Evolutionary conservation across 305 asterid species (phyloP).

Genomic region (Salvia sclarea): DNA sequence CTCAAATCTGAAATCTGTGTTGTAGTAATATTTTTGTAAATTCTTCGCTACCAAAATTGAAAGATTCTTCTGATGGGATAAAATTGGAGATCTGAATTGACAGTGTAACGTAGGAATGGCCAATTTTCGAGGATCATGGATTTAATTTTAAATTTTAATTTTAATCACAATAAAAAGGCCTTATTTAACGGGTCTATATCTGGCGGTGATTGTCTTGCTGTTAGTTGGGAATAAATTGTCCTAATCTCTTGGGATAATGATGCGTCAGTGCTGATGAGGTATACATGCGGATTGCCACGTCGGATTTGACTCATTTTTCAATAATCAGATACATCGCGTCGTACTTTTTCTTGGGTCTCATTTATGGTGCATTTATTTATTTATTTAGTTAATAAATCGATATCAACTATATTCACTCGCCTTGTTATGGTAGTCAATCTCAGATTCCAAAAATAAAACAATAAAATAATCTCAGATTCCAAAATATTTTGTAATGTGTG

Average conservation of each 20-base stretch:
- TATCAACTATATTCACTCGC: neutral
- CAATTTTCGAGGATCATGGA: constrained; percentile 28
- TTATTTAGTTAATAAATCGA: neutral
- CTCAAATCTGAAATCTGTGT: neutral
- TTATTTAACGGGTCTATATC: constrained; percentile 9
- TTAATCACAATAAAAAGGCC: neutral
- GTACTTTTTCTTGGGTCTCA: neutral
- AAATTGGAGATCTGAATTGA: neutral
- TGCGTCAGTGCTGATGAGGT: constrained; percentile 31
- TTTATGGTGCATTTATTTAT: neutral
- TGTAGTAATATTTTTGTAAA: neutral
- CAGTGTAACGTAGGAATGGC: neutral
- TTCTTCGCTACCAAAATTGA: neutral
- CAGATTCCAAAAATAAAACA: neutral
- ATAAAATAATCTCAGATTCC: neutral
- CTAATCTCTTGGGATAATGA: constrained; percentile 24
- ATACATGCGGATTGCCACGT: neutral
- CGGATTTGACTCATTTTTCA: neutral
- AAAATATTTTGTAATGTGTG: neutral
- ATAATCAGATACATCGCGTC: too few species aligned
- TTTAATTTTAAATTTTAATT: too few species aligned
- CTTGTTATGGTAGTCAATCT: neutral
- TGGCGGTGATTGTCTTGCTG: too few species aligned
- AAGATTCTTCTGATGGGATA: neutral
- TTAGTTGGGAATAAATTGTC: too few species aligned